Evolutionary conservation across 257 asterid genomes (phyloP), one percentile per base, ranked within the genome.

Genomic region (Catharanthus roseus): DNA sequence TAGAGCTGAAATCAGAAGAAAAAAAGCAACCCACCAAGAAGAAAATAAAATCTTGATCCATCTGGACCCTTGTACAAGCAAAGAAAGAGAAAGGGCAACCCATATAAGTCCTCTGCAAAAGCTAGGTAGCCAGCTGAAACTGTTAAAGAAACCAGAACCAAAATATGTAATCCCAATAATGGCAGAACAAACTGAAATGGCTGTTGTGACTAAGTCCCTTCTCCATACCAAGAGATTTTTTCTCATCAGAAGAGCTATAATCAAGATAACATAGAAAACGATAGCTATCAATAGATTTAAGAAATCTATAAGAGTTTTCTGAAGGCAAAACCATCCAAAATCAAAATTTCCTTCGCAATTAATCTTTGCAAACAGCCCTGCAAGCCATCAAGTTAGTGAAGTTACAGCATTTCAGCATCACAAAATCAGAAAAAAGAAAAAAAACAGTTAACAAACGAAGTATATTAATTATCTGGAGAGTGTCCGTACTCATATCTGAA

Each of bases 21-120:
- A 86, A 41, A 78, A 78, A 21, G 79, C 28, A 12, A 85, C 18
- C 93, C 95, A 90, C 91, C 96, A 90, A 70, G 70, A 74, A 26
- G 83, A 76, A 68, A 80, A 80, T 34, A 90, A 51, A 42, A 81
- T 57, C 56, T 67, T 66, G 29, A 81, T 68, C 84, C 81, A 72
- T 75, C 75, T 85, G 0, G 86, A 83, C 65, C 83, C 84, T 74
- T 80, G 79, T 23, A 86, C 60, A 26, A 81, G 71, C 75, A 81
- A 73, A 63, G 96, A 86, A 47, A 88, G 16, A 10, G 80, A 68
- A 44, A 88, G 67, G 13, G 82, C 47, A 15, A 80, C 76, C 96
- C 95, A 90, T 72, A 82, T 74, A 0, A 90, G 47, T 36, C 89
- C 95, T 67, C 87, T 29, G 68, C n/a, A 65, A 10, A 78, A 67